phyloP scores from a whole-genome alignment of 768 basidiomycete genomes.

The Brasilioporus rufonigricans region DNA sequence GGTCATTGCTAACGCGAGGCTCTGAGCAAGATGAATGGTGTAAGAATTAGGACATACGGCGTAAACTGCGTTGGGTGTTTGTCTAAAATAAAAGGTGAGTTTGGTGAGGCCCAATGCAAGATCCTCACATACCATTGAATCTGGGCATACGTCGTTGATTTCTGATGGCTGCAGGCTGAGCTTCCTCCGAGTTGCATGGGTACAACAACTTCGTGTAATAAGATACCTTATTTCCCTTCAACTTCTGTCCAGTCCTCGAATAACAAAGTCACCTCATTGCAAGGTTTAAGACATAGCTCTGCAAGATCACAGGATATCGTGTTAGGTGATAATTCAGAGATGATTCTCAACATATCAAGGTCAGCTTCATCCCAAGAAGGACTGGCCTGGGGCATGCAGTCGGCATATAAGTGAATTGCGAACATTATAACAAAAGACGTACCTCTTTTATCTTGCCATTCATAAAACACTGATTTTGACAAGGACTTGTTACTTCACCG shows the following conservation, averaged over 20 bases:
- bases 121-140: constrained; percentile 21
- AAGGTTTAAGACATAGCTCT: constrained; percentile 53
- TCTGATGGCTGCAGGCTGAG: constrained; percentile 1
- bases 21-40: not conserved
- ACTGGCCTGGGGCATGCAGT: constrained; percentile 16
- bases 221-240: constrained; percentile 21
- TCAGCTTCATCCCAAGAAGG: constrained; percentile 45
- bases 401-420: not conserved
- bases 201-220: constrained; percentile 18
- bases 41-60: constrained; percentile 19
- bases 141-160: constrained; percentile 4
- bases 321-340: constrained; percentile 45
- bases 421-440: not conserved
- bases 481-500: constrained; percentile 18
- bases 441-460: constrained; percentile 13
- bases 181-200: not conserved
- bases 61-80: constrained; percentile 14
- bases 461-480: constrained; percentile 30
- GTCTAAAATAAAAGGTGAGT: constrained; percentile 21
- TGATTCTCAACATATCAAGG: constrained; percentile 35
- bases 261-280: constrained; percentile 46
- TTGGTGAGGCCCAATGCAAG: not conserved
- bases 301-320: constrained; percentile 54
- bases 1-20: constrained; percentile 37
- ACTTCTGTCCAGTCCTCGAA: not conserved